phyloP scores from a whole-genome alignment of 129 eudicot species.

The Ambrosia trifida region DNA sequence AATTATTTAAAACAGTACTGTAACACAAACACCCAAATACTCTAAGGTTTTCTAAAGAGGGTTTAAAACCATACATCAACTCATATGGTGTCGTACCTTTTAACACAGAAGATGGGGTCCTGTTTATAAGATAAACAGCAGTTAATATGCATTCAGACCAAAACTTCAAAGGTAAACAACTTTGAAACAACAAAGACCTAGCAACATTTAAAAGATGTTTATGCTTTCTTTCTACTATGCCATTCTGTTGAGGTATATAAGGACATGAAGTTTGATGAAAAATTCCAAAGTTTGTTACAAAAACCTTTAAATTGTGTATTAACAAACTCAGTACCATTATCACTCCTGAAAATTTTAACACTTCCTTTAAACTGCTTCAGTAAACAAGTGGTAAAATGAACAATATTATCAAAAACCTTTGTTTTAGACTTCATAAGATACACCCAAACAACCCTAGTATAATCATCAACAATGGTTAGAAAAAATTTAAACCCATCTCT shows the following conservation, averaged over 20 bases:
- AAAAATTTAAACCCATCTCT: background rate
- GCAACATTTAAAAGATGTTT: no score
- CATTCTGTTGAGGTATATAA: background rate
- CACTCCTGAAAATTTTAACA: background rate
- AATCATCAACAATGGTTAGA: no score
- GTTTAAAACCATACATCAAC: no score
- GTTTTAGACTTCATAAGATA: background rate
- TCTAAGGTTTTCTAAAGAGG: no score
- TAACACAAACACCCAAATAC: no score
- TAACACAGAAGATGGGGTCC: background rate
- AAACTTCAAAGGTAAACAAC: no score
- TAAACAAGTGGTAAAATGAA: background rate
- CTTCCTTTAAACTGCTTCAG: background rate
- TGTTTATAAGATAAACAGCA: background rate
- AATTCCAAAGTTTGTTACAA: background rate
- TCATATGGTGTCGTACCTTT: background rate
- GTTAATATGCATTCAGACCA: background rate
- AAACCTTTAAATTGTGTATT: background rate
- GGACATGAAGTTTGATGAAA: background rate
- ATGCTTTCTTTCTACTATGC: background rate
- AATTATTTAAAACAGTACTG: no score
- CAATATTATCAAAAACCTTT: background rate
- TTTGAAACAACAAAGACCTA: no score
- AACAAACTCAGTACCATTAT: background rate
- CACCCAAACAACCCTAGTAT: no score